Conservation (phyloP, 306 rosid genomes). For the Lithocarpus polystachyus region DNA sequence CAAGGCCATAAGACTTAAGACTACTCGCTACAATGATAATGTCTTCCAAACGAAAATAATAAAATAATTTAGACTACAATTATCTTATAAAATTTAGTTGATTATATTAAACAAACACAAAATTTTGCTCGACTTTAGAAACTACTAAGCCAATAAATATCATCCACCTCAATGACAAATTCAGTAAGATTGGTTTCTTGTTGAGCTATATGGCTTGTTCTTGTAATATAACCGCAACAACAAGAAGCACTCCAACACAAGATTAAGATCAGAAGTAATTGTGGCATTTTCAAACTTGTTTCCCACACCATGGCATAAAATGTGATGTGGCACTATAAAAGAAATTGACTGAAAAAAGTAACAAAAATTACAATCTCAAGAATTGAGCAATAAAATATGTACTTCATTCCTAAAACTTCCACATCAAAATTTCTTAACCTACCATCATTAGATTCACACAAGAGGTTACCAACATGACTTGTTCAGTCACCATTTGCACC, state of each 20-base stretch:
- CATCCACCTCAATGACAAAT: constrained; percentile 12
- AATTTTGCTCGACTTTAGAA: background rate
- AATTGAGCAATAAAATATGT: constrained; percentile 3
- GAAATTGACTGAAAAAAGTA: background rate
- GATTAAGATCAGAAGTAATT: background rate
- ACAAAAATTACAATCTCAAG: constrained; percentile 2
- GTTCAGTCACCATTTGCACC: background rate
- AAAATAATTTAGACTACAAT: no score
- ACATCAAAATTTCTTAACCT: background rate
- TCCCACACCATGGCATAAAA: background rate
- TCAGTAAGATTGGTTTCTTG: background rate
- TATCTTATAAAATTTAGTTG: no score
- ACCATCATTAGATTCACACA: background rate
- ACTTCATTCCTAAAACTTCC: background rate
- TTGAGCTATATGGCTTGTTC: background rate
- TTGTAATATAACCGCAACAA: background rate
- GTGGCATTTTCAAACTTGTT: background rate
- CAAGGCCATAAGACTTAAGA: no score
- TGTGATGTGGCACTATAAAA: background rate
- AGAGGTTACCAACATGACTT: background rate
- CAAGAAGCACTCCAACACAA: background rate
- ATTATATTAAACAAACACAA: no score
- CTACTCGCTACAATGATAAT: no score
- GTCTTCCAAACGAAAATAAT: no score
- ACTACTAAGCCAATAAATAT: background rate